These are phyloP conservation scores for Globisporangium spinosum DNA, from an alignment of 352 stramenopile genomes.

Conservation along the genomic window DNA sequence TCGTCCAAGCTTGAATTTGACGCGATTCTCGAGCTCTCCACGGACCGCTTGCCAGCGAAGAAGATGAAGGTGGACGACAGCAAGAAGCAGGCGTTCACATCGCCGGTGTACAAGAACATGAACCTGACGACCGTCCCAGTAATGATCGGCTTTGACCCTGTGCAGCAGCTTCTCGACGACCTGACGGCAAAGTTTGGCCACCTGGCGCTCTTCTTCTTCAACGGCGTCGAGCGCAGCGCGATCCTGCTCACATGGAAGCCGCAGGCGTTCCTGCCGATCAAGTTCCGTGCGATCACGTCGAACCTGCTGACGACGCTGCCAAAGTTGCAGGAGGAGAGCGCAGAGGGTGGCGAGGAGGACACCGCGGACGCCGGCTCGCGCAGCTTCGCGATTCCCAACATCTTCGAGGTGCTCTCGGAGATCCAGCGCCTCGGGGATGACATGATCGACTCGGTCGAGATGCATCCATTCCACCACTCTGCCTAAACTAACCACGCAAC, in stretches of 20 bases:
- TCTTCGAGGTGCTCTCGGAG: slow-evolving; percentile 72
- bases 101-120: slow-evolving; percentile 88
- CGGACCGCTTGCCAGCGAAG: slow-evolving; percentile 57
- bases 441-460: slow-evolving; percentile 47
- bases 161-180: slow-evolving; percentile 59
- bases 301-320: slow-evolving; percentile 54
- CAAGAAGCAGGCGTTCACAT: slow-evolving; percentile 69
- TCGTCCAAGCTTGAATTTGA: slow-evolving; percentile 62
- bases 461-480: slow-evolving; percentile 46
- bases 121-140: slow-evolving; percentile 56
- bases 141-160: slow-evolving; percentile 71
- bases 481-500: slow-evolving; percentile 5
- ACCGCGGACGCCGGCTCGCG: slow-evolving; percentile 21
- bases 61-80: slow-evolving; percentile 47
- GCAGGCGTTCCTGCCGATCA: slow-evolving; percentile 66
- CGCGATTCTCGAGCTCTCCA: slow-evolving; percentile 46
- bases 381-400: slow-evolving; percentile 60
- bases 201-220: slow-evolving; percentile 79
- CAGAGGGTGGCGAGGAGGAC: slow-evolving; percentile 22
- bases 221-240: slow-evolving; percentile 51
- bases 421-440: slow-evolving; percentile 65
- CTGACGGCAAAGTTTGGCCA: slow-evolving; percentile 57
- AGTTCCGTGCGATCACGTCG: slow-evolving; percentile 80
- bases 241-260: slow-evolving; percentile 83
- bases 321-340: slow-evolving; percentile 18